Conservation (phyloP, 352 stramenopile species). For the Globisporangium mamillatum region DNA sequence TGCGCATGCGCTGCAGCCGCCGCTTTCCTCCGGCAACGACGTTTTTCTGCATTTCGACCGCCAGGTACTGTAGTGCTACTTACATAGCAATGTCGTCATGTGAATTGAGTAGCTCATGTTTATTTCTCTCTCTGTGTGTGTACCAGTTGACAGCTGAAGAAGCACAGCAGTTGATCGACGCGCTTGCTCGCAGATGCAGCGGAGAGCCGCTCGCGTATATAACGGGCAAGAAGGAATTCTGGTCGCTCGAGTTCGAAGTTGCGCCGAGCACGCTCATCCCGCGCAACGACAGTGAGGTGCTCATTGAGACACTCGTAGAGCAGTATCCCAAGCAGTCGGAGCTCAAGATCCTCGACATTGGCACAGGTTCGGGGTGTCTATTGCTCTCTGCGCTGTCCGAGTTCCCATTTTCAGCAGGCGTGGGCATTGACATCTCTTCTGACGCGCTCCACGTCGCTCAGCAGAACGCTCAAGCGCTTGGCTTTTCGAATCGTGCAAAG, state of each 20-base stretch:
- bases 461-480: slow-evolving; percentile 37
- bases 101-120: neutral
- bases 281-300: slow-evolving; percentile 76
- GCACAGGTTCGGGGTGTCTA: slow-evolving; percentile 68
- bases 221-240: slow-evolving; percentile 68
- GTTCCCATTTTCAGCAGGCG: slow-evolving; percentile 49
- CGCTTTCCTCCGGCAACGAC: slow-evolving; percentile 41
- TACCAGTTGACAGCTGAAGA: slow-evolving; percentile 37
- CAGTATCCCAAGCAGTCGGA: slow-evolving; percentile 35
- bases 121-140: neutral
- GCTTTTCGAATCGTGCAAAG: slow-evolving; percentile 13
- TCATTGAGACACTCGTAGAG: slow-evolving; percentile 61
- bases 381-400: slow-evolving; percentile 58
- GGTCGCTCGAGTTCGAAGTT: slow-evolving; percentile 60
- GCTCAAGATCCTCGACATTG: slow-evolving; percentile 64
- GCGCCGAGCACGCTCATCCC: slow-evolving; percentile 68
- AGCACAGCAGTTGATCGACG: slow-evolving; percentile 19
- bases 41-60: slow-evolving; percentile 57
- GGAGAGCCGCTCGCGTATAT: slow-evolving; percentile 80
- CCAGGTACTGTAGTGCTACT: slow-evolving; percentile 14
- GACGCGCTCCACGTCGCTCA: slow-evolving; percentile 49
- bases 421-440: slow-evolving; percentile 59
- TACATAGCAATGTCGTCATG: neutral
- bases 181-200: slow-evolving; percentile 24
- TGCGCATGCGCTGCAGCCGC: slow-evolving; percentile 42